A percentile compares a stretch with the other conserved stretches of the same genome.
phyloP scores from a whole-genome alignment of 306 rosid genomes.

The Malus asiatica region DNA sequence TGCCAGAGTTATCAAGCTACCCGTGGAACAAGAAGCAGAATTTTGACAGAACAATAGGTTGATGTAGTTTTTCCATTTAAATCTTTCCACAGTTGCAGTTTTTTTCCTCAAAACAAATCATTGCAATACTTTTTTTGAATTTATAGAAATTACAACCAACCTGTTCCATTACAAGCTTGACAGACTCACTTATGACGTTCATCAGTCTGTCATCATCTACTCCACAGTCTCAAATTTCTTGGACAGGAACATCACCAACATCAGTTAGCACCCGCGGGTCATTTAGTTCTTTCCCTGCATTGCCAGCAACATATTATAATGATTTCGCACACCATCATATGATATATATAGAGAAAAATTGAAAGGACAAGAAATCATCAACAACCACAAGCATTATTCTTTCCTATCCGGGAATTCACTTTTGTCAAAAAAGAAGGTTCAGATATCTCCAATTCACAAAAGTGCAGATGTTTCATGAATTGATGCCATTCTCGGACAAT shows the following conservation, averaged over 20 bases:
- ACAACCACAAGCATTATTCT: neutral
- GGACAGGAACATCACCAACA: slow-evolving; percentile 95
- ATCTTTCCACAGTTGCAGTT: neutral
- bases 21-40: too few species aligned
- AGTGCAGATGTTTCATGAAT: neutral
- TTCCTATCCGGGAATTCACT: too few species aligned
- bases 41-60: too few species aligned
- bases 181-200: slow-evolving; percentile 87
- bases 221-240: slow-evolving; percentile 92
- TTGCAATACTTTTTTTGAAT: too few species aligned
- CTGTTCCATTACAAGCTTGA: slow-evolving; percentile 93
- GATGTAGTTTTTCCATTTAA: neutral
- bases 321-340: neutral
- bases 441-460: neutral
- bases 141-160: slow-evolving; percentile 19
- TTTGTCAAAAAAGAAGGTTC: too few species aligned
- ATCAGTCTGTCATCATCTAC: slow-evolving; percentile 76
- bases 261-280: slow-evolving; percentile 86
- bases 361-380: neutral
- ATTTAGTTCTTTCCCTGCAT: slow-evolving; percentile 65
- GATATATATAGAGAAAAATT: neutral
- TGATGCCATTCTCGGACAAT: neutral
- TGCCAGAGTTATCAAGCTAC: neutral
- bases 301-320: slow-evolving; percentile 9
- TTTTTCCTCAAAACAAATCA: too few species aligned